Conservation (phyloP, 129 eudicot species). For the Flaveria ramosissima region DNA sequence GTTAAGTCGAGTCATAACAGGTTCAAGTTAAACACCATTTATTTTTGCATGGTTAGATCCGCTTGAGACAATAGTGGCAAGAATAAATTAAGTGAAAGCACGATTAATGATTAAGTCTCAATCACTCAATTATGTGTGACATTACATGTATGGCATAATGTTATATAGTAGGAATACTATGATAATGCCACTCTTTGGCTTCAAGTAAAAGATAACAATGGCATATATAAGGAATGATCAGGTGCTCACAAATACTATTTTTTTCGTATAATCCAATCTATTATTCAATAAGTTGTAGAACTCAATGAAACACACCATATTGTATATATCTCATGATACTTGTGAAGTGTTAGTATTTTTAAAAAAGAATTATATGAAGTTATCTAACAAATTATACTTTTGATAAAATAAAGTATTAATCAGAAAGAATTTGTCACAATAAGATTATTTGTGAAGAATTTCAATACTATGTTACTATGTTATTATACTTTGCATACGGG, state of each 20-base stretch:
- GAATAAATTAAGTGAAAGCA: constrained; percentile 5
- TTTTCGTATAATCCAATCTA: not conserved
- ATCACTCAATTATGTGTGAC: not conserved
- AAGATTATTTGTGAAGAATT: not conserved
- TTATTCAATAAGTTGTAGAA: not conserved
- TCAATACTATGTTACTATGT: not conserved
- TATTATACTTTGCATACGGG: not conserved
- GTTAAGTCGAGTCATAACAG: not conserved
- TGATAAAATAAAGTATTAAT: not conserved
- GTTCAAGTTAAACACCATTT: not conserved
- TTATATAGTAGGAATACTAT: not conserved
- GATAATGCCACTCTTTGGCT: not conserved
- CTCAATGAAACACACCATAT: not conserved
- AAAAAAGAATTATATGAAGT: not conserved
- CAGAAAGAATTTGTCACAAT: too few relatives aligned
- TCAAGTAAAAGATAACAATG: not conserved
- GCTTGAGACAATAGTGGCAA: not conserved
- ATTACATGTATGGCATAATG: not conserved
- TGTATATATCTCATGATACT: not conserved
- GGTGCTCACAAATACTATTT: not conserved
- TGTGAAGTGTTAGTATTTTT: not conserved
- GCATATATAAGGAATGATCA: not conserved
- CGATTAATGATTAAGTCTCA: not conserved
- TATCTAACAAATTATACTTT: not conserved
- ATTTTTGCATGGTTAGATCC: too few relatives aligned